Base-by-base conservation (phyloP, 2,329 filamentous ascomycete genomes). In the Cercospora sojina region DNA sequence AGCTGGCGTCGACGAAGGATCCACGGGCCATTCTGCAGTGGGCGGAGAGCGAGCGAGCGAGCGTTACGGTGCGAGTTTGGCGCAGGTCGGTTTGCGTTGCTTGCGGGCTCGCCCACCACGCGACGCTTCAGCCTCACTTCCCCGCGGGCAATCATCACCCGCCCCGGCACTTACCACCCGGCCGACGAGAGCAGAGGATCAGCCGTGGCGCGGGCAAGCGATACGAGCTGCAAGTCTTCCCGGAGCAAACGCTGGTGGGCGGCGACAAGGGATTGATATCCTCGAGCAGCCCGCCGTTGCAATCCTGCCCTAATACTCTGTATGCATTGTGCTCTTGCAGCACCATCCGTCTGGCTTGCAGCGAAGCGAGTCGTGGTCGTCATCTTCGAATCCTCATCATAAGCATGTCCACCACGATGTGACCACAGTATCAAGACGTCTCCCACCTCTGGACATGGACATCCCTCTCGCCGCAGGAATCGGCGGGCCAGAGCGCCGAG, bases 131-230 rank as follows among this genome's bases (percentile, higher is more conserved):
- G 59, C 59, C 59, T 59, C 49, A 20, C 60, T 57, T 56, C 60
- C 60, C 60, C 57, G 60, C 60, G 31, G 60, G 47, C 51, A 57
- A 62, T 62, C 47, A 62, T 62, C 47, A 56, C 49, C 49, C 29
- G 32, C 32, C 18, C 20, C 49, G 31, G 32, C 49, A 57, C 18
- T 25, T 29, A 27, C 38, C 10, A 23, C 23, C 57, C 60, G 25
- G 29, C 10, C 31, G 41, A 16, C 7, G 2, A 29, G 51, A 53
- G 49, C 49, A 62, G 53, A 31, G 16, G 31, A 35, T 31, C 53
- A 32, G 53, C 53, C 53, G 20, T 56, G 5, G 53, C 16, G 16
- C 27, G 53, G 53, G 53, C 27, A 31, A 32, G 16, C 43, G 59
- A 62, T 62, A 62, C 47, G 59, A 62, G 59, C 59, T 62, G 59